A percentile compares a stretch with the other conserved stretches of the same genome.
Conservation (phyloP, 805 yeast species). For the Candida ortonii region DNA sequence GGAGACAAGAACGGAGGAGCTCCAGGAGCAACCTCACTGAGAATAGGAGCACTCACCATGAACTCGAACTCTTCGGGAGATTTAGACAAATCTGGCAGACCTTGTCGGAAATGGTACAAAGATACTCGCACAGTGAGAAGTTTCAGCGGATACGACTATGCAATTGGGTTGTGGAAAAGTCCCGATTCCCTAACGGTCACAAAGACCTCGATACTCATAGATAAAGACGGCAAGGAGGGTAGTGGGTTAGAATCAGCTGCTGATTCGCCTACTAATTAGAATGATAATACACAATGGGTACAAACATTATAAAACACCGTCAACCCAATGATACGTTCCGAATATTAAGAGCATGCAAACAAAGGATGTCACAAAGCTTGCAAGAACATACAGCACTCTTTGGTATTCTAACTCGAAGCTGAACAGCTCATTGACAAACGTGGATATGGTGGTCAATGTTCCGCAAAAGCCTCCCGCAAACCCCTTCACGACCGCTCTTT, state of each 20-base stretch:
- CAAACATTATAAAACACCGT: constrained; percentile 34
- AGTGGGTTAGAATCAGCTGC: too few relatives aligned
- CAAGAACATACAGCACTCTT: constrained; percentile 48
- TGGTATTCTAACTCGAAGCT: constrained; percentile 23
- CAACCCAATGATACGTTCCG: constrained; percentile 73
- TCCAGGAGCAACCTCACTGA: constrained; percentile 5
- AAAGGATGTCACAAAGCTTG: constrained; percentile 49
- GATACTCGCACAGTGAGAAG: constrained; percentile 20
- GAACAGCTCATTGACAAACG: constrained; percentile 68
- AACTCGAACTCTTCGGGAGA: constrained; percentile 26
- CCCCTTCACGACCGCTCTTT: constrained; percentile 23
- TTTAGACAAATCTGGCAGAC: constrained; percentile 25
- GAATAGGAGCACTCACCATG: constrained; percentile 30
- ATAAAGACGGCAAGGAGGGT: too few relatives aligned
- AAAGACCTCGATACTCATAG: too few relatives aligned
- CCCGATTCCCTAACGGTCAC: constrained; percentile 6
- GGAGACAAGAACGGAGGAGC: constrained; percentile 5
- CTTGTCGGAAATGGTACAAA: constrained; percentile 18
- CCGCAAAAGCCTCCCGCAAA: constrained; percentile 31
- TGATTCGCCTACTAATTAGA: too few relatives aligned
- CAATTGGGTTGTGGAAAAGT: constrained; percentile 23
- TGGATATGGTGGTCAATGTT: constrained; percentile 52
- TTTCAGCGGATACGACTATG: constrained; percentile 29
- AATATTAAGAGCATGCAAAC: constrained; percentile 51
- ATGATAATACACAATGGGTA: neutral